Evolutionary conservation across 1,284 basidiomycete species (phyloP), one percentile per base, ranked within the genome.

Genomic region (Moesziomyces sp.): DNA sequence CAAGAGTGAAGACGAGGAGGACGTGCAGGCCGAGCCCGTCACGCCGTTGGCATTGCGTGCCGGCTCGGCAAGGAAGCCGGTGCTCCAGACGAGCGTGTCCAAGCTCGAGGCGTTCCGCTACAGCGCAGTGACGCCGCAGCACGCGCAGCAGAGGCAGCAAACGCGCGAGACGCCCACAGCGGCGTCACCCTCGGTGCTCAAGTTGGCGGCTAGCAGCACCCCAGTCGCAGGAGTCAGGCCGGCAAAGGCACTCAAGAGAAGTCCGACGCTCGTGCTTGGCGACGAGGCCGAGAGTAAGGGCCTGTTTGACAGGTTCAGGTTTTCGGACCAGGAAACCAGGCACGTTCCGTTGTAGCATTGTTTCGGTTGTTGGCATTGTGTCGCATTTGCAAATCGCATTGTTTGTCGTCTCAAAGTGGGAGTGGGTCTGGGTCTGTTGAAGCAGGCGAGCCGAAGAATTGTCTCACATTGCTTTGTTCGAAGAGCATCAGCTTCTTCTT

Each of bases 41-140:
- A 71, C 61, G 35, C 61, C 68, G 8, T 5, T 64, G n/a, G 48
- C 52, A 0, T 28, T n/a, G 43, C 46, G 46, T n/a, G 45, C n/a
- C 26, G 49, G 52, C 0, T 38, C 14, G 18, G 30, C 35, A 8
- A 45, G 43, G 40, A 69, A 53, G 21, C 57, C 60, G 8, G 48
- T 53, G 48, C 38, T 59, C 24, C 44, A 55, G 9, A 70, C 56
- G 8, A 73, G 70, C 52, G 57, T 63, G 59, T 59, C 65, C 24
- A 68, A 64, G 57, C 49, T 74, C 13, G 71, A 74, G 24, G 71
- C 71, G 28, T 74, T 74, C 19, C 47, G 69, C 7, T 71, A 65
- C 21, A 16, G 9, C 38, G 34, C 44, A 3, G 18, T 30, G 7
- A 59, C 64, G 19, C 64, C 64, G 14, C 52, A 51, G 23, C 47